These are phyloP conservation scores for Tubosaeta sp. DNA, from an alignment of 768 basidiomycete genomes.

Conservation along the genomic window DNA sequence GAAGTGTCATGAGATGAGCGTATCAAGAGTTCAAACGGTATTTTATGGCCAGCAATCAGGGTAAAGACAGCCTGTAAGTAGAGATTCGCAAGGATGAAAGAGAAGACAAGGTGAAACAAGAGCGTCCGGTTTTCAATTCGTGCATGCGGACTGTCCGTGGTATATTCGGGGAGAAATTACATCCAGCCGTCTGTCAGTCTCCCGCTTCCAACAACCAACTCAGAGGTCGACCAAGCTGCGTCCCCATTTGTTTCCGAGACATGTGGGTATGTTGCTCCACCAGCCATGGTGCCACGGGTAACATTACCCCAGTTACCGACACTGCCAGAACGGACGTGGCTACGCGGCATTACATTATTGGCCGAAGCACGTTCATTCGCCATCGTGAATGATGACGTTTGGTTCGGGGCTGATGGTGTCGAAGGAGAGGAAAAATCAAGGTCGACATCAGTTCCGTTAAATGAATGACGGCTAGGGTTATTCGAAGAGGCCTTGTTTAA, in stretches of 20 bases:
- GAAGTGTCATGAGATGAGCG: conserved; percentile 31
- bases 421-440: conserved; percentile 56
- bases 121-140: conserved; percentile 41
- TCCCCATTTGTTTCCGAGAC: conserved; percentile 50
- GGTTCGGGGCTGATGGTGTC: conserved; percentile 45
- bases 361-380: conserved; percentile 35
- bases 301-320: conserved; percentile 76
- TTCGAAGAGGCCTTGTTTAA: conserved; percentile 45
- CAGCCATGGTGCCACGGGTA: conserved; percentile 48
- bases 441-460: conserved; percentile 67
- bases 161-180: conserved; percentile 13
- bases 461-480: conserved; percentile 62
- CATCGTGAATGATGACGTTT: conserved; percentile 37
- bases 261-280: conserved; percentile 50
- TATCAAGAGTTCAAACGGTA: conserved; percentile 23
- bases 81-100: conserved; percentile 2
- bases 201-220: conserved; percentile 45
- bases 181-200: conserved; percentile 53
- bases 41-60: conserved; percentile 9
- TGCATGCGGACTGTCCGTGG: conserved; percentile 1
- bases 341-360: conserved; percentile 40
- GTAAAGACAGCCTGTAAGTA: conserved; percentile 6
- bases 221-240: conserved; percentile 57
- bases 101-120: conserved; percentile 15
- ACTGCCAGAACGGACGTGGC: conserved; percentile 75